Percentiles rank a stretch among this genome's conserved stretches.
phyloP scores from a whole-genome alignment of 1,139 yeast genomes.

The Taiozyma onychis region DNA sequence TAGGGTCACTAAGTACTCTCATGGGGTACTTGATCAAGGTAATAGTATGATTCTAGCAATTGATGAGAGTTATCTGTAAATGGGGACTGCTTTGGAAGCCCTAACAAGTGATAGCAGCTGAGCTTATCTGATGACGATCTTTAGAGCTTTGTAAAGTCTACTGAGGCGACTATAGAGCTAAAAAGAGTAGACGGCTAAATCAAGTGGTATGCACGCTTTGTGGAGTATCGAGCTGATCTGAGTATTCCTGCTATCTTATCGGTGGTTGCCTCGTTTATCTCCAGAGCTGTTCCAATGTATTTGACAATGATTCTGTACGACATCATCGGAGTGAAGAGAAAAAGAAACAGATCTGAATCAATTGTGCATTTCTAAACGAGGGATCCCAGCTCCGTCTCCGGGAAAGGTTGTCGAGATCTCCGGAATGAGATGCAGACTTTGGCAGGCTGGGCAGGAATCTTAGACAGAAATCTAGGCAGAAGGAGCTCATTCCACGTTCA shows the following conservation, averaged over 20 bases:
- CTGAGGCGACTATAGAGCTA: not conserved
- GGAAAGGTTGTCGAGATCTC: too few species aligned
- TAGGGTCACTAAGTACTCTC: not conserved
- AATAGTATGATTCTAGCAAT: not conserved
- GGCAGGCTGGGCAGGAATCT: too few species aligned
- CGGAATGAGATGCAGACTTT: too few species aligned
- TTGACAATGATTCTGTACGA: too few species aligned
- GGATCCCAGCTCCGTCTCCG: too few species aligned
- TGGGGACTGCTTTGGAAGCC: not conserved
- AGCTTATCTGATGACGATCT: not conserved
- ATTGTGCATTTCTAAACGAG: too few species aligned
- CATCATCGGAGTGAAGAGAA: too few species aligned
- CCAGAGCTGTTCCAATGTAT: not conserved
- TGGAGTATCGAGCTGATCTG: not conserved
- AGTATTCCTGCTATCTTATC: not conserved
- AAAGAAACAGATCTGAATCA: too few species aligned
- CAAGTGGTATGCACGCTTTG: not conserved
- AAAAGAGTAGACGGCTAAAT: not conserved
- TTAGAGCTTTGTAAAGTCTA: not conserved
- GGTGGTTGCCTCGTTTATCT: not conserved
- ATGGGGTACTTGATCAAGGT: not conserved
- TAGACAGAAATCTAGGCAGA: too few species aligned
- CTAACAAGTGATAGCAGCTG: not conserved
- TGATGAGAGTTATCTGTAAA: not conserved
- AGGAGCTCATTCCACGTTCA: too few species aligned